These are phyloP conservation scores for Gentiana macrophylla DNA, from an alignment of 257 asterid genomes.

Conservation along the genomic window DNA sequence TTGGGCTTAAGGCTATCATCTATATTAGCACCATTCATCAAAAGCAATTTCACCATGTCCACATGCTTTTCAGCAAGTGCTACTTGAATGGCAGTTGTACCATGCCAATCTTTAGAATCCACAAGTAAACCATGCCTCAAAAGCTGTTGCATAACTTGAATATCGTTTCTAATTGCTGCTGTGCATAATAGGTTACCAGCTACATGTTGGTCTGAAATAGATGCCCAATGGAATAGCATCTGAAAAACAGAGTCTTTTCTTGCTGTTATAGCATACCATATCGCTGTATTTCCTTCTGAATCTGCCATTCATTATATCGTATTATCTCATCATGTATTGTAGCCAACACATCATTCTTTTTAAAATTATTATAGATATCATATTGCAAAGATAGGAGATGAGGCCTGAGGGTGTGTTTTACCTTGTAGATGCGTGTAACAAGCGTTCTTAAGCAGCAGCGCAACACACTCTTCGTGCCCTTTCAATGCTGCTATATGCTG, in stretches of 20 bases:
- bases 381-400: not conserved
- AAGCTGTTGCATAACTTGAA: constrained; percentile 42
- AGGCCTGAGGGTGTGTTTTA: constrained; percentile 10
- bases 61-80: constrained; percentile 40
- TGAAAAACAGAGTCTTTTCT: constrained; percentile 64
- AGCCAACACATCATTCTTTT: not conserved
- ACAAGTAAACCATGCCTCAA: constrained; percentile 61
- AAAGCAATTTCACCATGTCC: constrained; percentile 56
- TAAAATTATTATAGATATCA: not conserved
- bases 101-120: constrained; percentile 61
- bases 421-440: constrained; percentile 71
- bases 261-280: constrained; percentile 75
- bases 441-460: constrained; percentile 77
- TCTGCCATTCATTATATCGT: constrained; percentile 25
- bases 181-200: constrained; percentile 81
- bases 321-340: not conserved
- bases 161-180: constrained; percentile 58
- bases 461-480: constrained; percentile 85
- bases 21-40: constrained; percentile 73
- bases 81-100: constrained; percentile 57
- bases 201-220: constrained; percentile 57
- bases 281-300: constrained; percentile 61
- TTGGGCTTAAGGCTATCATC: constrained; percentile 24
- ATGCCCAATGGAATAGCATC: constrained; percentile 76
- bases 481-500: constrained; percentile 85